Percentiles rank a stretch among this genome's conserved stretches.
Evolutionary conservation across 495 filamentous ascomycete genomes (phyloP).

Genomic region (Patellaria atrata): DNA sequence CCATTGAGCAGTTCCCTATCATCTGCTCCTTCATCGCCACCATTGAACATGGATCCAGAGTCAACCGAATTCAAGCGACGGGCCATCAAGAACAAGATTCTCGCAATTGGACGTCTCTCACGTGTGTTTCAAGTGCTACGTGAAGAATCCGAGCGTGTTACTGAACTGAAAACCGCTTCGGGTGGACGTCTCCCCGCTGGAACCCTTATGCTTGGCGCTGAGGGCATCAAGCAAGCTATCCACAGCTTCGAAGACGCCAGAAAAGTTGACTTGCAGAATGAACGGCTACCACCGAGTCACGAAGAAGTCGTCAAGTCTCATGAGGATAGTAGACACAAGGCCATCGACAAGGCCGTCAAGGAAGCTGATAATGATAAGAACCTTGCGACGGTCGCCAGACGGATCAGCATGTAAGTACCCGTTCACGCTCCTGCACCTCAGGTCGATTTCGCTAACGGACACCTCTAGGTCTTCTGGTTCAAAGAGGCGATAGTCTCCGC

Average conservation of each 20-base stretch:
- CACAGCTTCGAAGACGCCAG: slow-evolving; percentile 93
- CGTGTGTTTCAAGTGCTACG: slow-evolving; percentile 97
- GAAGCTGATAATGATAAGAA: slow-evolving; percentile 88
- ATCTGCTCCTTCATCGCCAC: slow-evolving; percentile 58
- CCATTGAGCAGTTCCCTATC: slow-evolving; percentile 43
- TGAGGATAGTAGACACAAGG: slow-evolving; percentile 63
- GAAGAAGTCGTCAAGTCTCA: slow-evolving; percentile 75
- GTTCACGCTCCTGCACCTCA: neutral
- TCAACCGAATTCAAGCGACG: slow-evolving; percentile 83
- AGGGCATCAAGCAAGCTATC: slow-evolving; percentile 99
- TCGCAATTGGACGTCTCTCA: slow-evolving; percentile 91
- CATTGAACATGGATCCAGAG: slow-evolving; percentile 57
- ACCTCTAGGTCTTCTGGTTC: neutral
- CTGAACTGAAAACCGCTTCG: slow-evolving; percentile 91
- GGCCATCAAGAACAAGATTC: slow-evolving; percentile 98
- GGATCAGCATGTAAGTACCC: slow-evolving; percentile 96
- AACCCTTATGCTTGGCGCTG: slow-evolving; percentile 93
- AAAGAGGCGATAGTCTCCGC: no score
- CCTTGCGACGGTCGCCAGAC: slow-evolving; percentile 67
- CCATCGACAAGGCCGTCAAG: slow-evolving; percentile 64
- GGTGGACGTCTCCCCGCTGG: slow-evolving; percentile 88
- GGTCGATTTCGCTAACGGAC: neutral
- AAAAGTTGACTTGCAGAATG: slow-evolving; percentile 95
- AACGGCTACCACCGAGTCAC: slow-evolving; percentile 78
- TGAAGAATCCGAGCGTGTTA: slow-evolving; percentile 92